Evolutionary conservation across 208 protist genomes (phyloP).

Genomic region (Angomonas desouzai): DNA sequence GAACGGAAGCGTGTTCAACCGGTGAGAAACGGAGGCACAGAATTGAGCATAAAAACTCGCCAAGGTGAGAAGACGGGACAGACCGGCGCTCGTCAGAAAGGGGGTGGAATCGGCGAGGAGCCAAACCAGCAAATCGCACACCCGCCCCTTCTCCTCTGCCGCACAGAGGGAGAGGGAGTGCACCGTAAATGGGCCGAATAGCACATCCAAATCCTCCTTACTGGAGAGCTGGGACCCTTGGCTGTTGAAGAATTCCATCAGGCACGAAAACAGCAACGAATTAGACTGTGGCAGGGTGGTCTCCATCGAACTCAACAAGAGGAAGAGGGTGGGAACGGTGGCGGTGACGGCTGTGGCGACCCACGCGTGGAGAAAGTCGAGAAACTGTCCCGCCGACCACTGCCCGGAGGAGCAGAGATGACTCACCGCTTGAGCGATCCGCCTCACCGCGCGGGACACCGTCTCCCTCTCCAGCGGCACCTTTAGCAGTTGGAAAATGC

Average conservation of each 20-base stretch:
- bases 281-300: neutral
- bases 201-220: neutral
- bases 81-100: neutral
- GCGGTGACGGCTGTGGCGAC: neutral
- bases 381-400: neutral
- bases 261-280: neutral
- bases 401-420: neutral
- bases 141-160: neutral
- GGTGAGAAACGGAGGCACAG: neutral
- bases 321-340: neutral
- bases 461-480: neutral
- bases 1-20: neutral
- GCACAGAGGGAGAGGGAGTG: neutral
- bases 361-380: neutral
- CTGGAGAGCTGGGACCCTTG: neutral
- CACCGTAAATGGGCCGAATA: neutral
- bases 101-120: neutral
- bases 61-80: neutral
- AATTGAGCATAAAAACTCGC: neutral
- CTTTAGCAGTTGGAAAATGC: slow-evolving; percentile 16
- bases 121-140: neutral
- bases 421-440: neutral
- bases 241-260: neutral
- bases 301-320: neutral
- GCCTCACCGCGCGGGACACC: neutral